A percentile compares a stretch with the other conserved stretches of the same genome.
phyloP scores from a whole-genome alignment of 441 rosid species.

The Populus hybrid region DNA sequence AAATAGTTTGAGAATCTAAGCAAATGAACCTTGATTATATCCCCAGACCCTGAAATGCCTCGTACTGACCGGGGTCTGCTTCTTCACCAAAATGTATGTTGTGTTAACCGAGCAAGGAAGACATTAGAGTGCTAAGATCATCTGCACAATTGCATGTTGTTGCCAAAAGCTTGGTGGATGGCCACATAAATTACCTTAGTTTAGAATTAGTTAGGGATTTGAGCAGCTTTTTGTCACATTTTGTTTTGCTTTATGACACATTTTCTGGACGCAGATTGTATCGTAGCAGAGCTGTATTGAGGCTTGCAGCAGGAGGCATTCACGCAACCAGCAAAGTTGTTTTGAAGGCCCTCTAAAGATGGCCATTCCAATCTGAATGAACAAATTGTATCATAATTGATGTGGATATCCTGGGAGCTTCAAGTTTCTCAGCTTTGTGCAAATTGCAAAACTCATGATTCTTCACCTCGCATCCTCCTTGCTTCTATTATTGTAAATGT shows the following conservation, averaged over 20 bases:
- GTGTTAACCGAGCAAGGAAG: neutral
- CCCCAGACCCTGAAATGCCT: neutral
- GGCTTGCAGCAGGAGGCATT: conserved; percentile 69
- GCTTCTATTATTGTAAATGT: conserved; percentile 2
- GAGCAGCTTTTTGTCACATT: neutral
- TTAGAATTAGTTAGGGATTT: neutral
- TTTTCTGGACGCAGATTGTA: conserved; percentile 51
- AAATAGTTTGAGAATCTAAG: neutral
- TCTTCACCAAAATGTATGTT: neutral
- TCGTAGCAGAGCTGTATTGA: conserved; percentile 51
- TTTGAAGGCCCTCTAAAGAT: conserved; percentile 46
- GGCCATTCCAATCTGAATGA: neutral
- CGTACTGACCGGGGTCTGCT: too few species aligned
- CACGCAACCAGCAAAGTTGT: conserved; percentile 61
- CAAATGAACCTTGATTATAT: neutral
- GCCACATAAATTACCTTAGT: neutral
- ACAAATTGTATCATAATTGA: conserved; percentile 3
- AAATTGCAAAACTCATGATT: neutral
- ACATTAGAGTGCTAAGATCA: neutral
- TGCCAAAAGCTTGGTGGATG: neutral
- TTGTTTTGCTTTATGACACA: neutral
- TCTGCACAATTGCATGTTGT: neutral
- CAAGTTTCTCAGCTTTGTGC: neutral
- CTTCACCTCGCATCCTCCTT: neutral
- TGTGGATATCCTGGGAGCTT: neutral